Evolutionary conservation across 1,284 basidiomycete genomes (phyloP).

Genomic region (Cutaneotrichosporon sp.): DNA sequence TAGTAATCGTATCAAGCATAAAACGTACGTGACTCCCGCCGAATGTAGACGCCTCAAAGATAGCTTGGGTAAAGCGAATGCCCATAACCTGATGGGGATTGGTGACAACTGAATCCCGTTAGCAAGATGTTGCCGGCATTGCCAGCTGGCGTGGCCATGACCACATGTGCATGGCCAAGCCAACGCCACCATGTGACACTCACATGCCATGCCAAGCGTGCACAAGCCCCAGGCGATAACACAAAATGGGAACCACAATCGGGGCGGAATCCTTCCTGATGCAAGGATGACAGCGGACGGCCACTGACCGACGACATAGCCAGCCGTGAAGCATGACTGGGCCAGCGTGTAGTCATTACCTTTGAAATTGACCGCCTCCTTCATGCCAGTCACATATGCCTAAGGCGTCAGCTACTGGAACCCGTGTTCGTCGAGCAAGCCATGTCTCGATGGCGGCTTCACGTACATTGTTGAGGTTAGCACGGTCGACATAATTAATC

Average conservation of each 20-base stretch:
- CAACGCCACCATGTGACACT: background rate
- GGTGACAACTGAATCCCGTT: constrained; percentile 19
- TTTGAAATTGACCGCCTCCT: constrained; percentile 25
- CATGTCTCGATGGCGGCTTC: too few relatives aligned
- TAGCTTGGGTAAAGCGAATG: constrained; percentile 31
- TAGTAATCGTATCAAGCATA: background rate
- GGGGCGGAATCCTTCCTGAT: constrained; percentile 31
- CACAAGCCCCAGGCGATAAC: constrained; percentile 32
- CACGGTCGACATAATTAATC: constrained; percentile 17
- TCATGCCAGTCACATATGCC: constrained; percentile 36
- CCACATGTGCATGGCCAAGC: background rate
- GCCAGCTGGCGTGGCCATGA: too few relatives aligned
- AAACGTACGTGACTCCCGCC: constrained; percentile 25
- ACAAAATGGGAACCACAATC: constrained; percentile 41
- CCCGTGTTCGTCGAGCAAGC: too few relatives aligned
- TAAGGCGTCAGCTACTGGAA: background rate
- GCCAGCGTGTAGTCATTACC: constrained; percentile 29
- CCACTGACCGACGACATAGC: constrained; percentile 37
- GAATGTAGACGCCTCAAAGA: constrained; percentile 38
- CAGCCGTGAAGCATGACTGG: constrained; percentile 32
- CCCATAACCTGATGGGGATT: constrained; percentile 32
- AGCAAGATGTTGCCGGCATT: background rate
- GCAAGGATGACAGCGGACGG: constrained; percentile 35
- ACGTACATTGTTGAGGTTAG: constrained; percentile 3
- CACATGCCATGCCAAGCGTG: constrained; percentile 20